Evolutionary conservation across 352 stramenopile species (phyloP).

Genomic region (Globisporangium orthogonon): DNA sequence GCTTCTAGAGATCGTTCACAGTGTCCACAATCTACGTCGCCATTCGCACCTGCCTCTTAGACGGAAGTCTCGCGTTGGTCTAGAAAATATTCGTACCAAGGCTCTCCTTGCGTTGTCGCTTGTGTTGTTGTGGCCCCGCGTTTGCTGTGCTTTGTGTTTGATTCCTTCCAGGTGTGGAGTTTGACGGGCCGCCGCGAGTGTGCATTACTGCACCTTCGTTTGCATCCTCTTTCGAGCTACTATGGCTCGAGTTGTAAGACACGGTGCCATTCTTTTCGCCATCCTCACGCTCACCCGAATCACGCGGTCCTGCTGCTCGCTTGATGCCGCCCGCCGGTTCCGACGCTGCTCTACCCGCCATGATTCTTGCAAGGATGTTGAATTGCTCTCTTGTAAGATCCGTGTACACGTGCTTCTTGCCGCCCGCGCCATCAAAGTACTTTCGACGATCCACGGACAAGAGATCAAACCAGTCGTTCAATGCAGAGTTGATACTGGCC

Average conservation of each 20-base stretch:
- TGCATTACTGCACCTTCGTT: not conserved
- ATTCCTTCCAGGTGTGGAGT: not conserved
- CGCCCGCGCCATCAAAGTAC: not conserved
- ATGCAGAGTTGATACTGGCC: not conserved
- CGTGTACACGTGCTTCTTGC: not conserved
- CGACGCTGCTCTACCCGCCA: not conserved
- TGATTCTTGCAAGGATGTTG: not conserved
- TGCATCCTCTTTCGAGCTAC: not conserved
- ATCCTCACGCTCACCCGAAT: not conserved
- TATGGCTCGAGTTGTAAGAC: not conserved
- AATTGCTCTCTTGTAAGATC: not conserved
- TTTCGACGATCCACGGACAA: not conserved
- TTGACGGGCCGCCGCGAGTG: too few relatives aligned
- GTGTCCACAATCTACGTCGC: too few relatives aligned
- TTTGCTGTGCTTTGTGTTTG: not conserved
- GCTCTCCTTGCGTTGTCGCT: too few relatives aligned
- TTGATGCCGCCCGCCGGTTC: not conserved
- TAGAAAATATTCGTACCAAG: too few relatives aligned
- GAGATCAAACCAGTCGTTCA: not conserved
- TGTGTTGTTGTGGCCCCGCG: too few relatives aligned
- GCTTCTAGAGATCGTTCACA: too few relatives aligned
- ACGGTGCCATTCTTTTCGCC: not conserved
- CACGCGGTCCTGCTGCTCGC: not conserved
- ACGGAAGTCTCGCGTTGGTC: too few relatives aligned
- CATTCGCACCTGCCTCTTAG: too few relatives aligned